These are phyloP conservation scores for Fusarium vanettenii DNA, from an alignment of 2,329 filamentous ascomycete species.

Conservation along the genomic window DNA sequence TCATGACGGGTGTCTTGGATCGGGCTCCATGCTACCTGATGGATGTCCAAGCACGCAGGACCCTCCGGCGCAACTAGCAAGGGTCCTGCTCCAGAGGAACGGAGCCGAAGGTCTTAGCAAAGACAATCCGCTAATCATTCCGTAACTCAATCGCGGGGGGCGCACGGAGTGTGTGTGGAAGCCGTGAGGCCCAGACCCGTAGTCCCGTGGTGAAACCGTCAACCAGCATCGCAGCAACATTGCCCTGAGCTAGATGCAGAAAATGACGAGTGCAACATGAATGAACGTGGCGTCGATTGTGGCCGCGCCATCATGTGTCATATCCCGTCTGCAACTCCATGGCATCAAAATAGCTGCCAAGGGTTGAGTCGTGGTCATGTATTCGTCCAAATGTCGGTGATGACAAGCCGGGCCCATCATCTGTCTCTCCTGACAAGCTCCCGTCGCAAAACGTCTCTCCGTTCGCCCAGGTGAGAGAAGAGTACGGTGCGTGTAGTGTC, in stretches of 20 bases:
- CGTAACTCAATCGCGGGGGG: conserved; percentile 4
- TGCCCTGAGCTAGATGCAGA: not conserved
- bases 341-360: not conserved
- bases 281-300: not conserved
- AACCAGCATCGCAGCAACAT: not conserved
- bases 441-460: not conserved
- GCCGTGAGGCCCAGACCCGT: not conserved
- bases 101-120: conserved; percentile 17
- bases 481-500: not conserved
- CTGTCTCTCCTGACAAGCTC: not conserved
- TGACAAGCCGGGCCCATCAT: not conserved
- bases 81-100: conserved; percentile 11
- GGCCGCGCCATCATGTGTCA: not conserved
- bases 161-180: not conserved
- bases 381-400: not conserved
- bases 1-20: not conserved
- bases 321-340: not conserved
- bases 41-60: not conserved
- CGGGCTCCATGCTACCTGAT: not conserved
- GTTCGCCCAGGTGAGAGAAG: not conserved
- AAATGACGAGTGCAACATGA: not conserved
- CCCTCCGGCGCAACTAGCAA: conserved; percentile 1
- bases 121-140: conserved; percentile 6
- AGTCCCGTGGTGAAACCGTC: not conserved
- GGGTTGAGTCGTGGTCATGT: not conserved